A percentile compares a stretch with the other conserved stretches of the same genome.
phyloP scores from a whole-genome alignment of 345 rosid species.

The Litchi chinensis region DNA sequence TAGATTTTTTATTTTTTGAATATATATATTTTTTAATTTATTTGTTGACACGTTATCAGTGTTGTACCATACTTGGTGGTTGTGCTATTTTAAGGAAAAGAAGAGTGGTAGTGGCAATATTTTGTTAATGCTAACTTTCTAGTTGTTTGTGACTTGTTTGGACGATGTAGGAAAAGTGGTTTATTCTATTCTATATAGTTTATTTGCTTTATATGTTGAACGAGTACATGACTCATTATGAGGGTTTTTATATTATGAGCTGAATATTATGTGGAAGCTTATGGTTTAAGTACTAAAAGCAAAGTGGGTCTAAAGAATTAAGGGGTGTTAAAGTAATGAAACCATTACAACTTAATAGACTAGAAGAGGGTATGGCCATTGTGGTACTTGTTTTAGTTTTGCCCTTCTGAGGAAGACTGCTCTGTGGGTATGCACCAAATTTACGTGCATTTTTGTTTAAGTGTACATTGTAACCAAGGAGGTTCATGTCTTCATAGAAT shows the following conservation, averaged over 20 bases:
- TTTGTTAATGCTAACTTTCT: background rate
- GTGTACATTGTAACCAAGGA: background rate
- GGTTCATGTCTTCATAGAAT: background rate
- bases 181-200: background rate
- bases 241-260: background rate
- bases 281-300: background rate
- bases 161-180: background rate
- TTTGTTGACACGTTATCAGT: background rate
- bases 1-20: background rate
- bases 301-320: background rate
- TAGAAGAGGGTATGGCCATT: background rate
- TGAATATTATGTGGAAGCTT: background rate
- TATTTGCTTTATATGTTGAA: background rate
- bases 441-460: background rate
- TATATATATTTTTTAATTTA: background rate
- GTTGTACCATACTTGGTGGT: background rate
- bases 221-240: background rate
- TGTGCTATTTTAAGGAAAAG: slow-evolving; percentile 6
- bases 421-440: background rate
- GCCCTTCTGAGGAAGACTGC: background rate
- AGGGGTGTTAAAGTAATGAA: background rate
- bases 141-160: slow-evolving; percentile 7
- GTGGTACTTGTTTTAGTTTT: background rate
- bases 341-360: background rate
- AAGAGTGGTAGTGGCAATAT: background rate